Base-by-base conservation (phyloP, 352 stramenopile species). In the Pilasporangium apinafurcum region DNA sequence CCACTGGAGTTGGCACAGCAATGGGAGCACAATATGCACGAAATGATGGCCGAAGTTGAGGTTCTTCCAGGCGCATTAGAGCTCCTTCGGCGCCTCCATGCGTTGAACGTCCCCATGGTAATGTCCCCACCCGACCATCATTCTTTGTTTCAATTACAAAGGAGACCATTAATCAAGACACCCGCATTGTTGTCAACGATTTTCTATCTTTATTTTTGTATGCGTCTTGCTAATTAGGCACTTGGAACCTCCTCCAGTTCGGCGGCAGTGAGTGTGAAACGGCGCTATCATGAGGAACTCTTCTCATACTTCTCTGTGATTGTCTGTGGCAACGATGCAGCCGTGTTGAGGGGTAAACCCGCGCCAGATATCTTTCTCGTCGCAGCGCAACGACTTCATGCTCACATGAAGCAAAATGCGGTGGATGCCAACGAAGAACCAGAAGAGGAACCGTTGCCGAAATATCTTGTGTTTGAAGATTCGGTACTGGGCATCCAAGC, bases 321-420 rank as follows among this genome's bases (percentile, higher is more conserved):
- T 27, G 78, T 92, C 34, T 85, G 68, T 13, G 81, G 81, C n/a
- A 73, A 92, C 28, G 75, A 92, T 54, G 57, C 71, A 0, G 65
- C 65, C 4, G 75, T 92, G 8, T 67, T 74, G 39, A 53, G 51
- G 17, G 81, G 81, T 37, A 92, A 92, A 38, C 81, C 81, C 4
- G 72, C 68, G 31, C 81, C 81, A 8, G 78, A 92, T 48, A 92
- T 92, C 63, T 92, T 92, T 44, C 60, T 82, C 27, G 68, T 62
- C 5, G 78, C 81, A 2, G 74, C 61, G 8, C 58, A 75, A 44
- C 63, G 78, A 5, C 56, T 91, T 16, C 68, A 81, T 39, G 62
- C 29, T 43, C 68, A 3, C 51, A 59, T 21, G 53, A 75, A 25
- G 9, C 27, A 18, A 1, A 22, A n/a, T 5, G 21, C 1, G 6